Evolutionary conservation across 148 eudicot species (phyloP).

Genomic region (Euryodendron excelsum): DNA sequence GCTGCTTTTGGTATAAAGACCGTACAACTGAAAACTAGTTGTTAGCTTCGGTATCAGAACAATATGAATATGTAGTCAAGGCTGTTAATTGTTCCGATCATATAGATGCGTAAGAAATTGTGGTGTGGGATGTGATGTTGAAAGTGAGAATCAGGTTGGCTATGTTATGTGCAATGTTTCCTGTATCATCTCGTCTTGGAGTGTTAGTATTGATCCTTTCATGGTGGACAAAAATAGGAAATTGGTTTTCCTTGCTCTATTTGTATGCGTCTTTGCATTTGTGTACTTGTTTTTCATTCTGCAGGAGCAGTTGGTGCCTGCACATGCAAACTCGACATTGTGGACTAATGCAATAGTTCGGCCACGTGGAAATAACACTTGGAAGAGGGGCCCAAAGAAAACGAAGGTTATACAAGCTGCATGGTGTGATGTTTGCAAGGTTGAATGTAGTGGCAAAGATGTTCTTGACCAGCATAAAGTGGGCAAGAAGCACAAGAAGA

Average conservation of each 20-base stretch:
- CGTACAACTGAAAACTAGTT: not conserved
- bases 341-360: slow-evolving; percentile 18
- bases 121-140: not conserved
- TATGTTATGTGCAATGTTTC: not conserved
- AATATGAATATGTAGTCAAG: not conserved
- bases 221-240: not conserved
- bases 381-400: slow-evolving; percentile 33
- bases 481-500: slow-evolving; percentile 60
- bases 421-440: slow-evolving; percentile 54
- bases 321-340: not conserved
- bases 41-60: not conserved
- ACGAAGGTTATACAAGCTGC: slow-evolving; percentile 34
- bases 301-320: slow-evolving; percentile 18
- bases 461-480: slow-evolving; percentile 46
- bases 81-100: not conserved
- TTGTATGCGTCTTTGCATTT: not conserved
- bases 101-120: not conserved
- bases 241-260: not conserved
- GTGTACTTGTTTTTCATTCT: not conserved
- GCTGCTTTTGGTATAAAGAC: not conserved
- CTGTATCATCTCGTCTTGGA: not conserved
- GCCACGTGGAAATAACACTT: not conserved
- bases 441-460: slow-evolving; percentile 37
- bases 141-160: not conserved
- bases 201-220: not conserved